phyloP scores from a whole-genome alignment of 139 green algal genomes.

The Tetraselmis striata region DNA sequence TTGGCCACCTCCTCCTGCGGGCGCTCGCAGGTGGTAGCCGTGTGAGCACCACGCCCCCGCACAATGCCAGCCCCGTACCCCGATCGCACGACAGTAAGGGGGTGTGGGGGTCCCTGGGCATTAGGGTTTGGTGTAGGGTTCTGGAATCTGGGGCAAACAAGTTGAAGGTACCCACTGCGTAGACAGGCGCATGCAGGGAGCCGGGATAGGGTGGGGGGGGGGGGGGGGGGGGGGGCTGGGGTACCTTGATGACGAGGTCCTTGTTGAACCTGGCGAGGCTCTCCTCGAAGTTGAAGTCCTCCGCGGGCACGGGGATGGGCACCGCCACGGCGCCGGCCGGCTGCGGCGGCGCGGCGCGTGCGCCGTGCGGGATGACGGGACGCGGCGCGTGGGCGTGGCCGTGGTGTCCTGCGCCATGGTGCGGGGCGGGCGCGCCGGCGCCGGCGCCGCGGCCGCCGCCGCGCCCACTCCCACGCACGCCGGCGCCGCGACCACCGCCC shows the following conservation, averaged over 20 bases:
- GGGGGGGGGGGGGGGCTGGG: no score
- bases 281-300: slow-evolving; percentile 87
- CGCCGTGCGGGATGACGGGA: neutral
- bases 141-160: no score
- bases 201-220: no score
- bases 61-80: no score
- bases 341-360: neutral
- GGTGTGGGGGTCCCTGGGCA: no score
- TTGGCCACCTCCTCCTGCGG: slow-evolving; percentile 37
- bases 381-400: slow-evolving; percentile 3
- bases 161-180: no score
- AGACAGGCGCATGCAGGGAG: no score
- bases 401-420: slow-evolving; percentile 1
- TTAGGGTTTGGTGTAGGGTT: no score
- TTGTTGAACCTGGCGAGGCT: slow-evolving; percentile 79
- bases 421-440: slow-evolving; percentile 4
- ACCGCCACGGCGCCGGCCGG: slow-evolving; percentile 12
- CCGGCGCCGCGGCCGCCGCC: slow-evolving; percentile 14
- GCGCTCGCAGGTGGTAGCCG: no score
- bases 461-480: slow-evolving; percentile 7
- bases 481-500: neutral
- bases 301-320: slow-evolving; percentile 51
- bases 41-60: no score
- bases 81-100: no score
- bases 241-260: slow-evolving; percentile 15